These are phyloP conservation scores for Babesia ovis DNA, from an alignment of 169 alveolate genomes.

Conservation along the genomic window DNA sequence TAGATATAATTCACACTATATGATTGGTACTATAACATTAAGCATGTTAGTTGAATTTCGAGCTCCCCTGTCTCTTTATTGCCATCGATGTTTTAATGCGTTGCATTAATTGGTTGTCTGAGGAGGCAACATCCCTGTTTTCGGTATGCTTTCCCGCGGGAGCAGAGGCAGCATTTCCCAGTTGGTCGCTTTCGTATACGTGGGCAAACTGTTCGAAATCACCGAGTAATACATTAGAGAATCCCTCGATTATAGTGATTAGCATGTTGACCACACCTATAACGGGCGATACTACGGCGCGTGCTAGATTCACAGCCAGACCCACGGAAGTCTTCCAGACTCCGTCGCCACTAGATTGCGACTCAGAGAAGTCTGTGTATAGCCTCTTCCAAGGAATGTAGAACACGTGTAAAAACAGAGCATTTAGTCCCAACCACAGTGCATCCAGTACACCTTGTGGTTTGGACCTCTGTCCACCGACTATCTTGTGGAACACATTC, in stretches of 20 bases:
- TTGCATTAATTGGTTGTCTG: background rate
- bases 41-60: no score
- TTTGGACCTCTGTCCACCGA: conserved; percentile 87
- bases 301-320: conserved; percentile 62
- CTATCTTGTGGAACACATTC: conserved; percentile 83
- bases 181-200: conserved; percentile 65
- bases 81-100: conserved; percentile 34
- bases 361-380: conserved; percentile 69
- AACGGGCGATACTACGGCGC: conserved; percentile 82
- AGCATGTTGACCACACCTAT: conserved; percentile 83
- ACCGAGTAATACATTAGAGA: conserved; percentile 87
- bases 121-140: background rate
- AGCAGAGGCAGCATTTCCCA: conserved; percentile 8
- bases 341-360: conserved; percentile 60
- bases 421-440: conserved; percentile 86
- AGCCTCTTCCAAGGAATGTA: conserved; percentile 87
- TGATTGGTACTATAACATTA: no score
- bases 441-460: conserved; percentile 89
- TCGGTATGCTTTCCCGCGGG: background rate
- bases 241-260: conserved; percentile 87
- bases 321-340: conserved; percentile 42
- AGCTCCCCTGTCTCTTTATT: background rate
- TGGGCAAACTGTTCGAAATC: conserved; percentile 88
- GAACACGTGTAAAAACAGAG: conserved; percentile 82
- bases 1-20: no score